Base-by-base conservation (phyloP, 2,329 filamentous ascomycete species). In the Colletotrichum tanaceti region DNA sequence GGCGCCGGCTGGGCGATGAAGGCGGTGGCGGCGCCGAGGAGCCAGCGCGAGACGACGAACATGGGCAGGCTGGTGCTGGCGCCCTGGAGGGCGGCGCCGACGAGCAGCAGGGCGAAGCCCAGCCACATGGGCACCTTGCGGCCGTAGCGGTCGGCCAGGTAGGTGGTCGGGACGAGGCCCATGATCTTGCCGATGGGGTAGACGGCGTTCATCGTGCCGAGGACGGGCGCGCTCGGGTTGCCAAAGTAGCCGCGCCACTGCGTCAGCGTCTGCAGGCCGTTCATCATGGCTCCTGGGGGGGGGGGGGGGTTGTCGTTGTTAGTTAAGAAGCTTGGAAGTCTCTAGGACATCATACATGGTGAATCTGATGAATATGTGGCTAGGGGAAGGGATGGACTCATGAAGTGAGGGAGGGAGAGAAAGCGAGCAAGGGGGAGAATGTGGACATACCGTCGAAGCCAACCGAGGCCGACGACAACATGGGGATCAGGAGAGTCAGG, bases 401-500 rank as follows among this genome's bases (percentile, higher is more conserved):
- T n/a, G n/a, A n/a, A n/a, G n/a, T n/a, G n/a, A n/a, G 28, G 28
- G 28, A 28, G 28, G 28, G 28, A 28, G 28, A 28, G n/a, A n/a
- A n/a, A n/a, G n/a, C n/a, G n/a, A n/a, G n/a, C n/a, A n/a, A n/a
- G n/a, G n/a, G n/a, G n/a, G n/a, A n/a, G n/a, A n/a, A n/a, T n/a
- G 16, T 24, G 16, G 24, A 35, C 24, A 16, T 50, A 60, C 63
- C 65, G 49, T 84, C 82, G 49, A 82, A 85, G 4, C 83, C 83
- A 43, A 78, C 78, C 2, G 80, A 78, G 0, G 79, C 76, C 0
- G 81, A 81, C 0, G 81, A 83, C 0, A 84, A 68, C 3, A 83
- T 73, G 1, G 82, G 82, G 1, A 84, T 72, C 5, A 84, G 60
- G 0, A 85, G 76, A 16, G 83, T 73, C 10, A 84, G 71, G 62